These are phyloP conservation scores for Carex littledalei DNA, from an alignment of 176 grass and related monocot genomes.

Conservation along the genomic window DNA sequence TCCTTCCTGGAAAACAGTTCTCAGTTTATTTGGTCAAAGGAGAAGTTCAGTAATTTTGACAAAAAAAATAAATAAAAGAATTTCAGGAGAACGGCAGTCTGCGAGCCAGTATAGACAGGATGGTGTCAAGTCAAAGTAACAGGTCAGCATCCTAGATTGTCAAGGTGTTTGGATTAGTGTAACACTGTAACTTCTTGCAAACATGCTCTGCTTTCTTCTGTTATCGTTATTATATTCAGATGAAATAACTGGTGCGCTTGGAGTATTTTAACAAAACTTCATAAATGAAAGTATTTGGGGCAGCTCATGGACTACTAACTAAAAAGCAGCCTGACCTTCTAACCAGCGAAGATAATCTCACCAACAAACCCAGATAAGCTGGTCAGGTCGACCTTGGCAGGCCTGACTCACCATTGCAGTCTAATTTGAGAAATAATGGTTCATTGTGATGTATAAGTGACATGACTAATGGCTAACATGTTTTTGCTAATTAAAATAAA, in stretches of 20 bases:
- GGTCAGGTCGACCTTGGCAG: not conserved
- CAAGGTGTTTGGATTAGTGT: not conserved
- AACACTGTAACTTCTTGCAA: not conserved
- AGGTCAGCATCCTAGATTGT: not conserved
- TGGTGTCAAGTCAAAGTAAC: not conserved
- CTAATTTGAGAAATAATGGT: not conserved
- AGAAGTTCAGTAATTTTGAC: constrained; percentile 18
- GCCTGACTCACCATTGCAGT: not conserved
- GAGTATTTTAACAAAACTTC: not conserved
- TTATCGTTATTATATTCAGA: not conserved
- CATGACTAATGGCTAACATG: not conserved
- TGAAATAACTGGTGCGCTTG: not conserved
- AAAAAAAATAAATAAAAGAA: constrained; percentile 9
- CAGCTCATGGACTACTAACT: not conserved
- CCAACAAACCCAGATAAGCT: not conserved
- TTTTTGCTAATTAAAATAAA: not conserved
- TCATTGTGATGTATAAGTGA: not conserved
- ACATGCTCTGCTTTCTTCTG: not conserved
- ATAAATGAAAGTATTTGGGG: not conserved
- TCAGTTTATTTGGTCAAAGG: constrained; percentile 22
- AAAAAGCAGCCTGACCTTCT: not conserved
- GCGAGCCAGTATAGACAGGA: not conserved
- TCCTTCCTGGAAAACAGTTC: constrained; percentile 56
- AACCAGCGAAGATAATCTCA: not conserved
- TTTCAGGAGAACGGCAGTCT: not conserved